Evolutionary conservation across 2,329 filamentous ascomycete genomes (phyloP).

Genomic region (Clarireedia monteithiana): DNA sequence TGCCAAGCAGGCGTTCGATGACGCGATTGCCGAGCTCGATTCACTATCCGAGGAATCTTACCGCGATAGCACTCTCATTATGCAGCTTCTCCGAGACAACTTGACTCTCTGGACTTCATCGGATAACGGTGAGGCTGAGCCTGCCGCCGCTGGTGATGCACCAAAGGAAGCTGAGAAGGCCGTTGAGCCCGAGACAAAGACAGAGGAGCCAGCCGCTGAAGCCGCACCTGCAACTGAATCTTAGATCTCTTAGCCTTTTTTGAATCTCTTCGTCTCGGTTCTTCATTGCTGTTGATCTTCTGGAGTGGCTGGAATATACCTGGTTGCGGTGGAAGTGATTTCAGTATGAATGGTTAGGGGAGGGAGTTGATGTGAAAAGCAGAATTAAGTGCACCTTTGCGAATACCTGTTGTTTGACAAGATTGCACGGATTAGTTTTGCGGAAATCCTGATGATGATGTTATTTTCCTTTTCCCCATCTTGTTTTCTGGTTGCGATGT

Average conservation of each 20-base stretch:
- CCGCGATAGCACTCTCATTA: constrained; percentile 98
- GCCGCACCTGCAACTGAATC: constrained; percentile 42
- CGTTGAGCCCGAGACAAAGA: constrained; percentile 40
- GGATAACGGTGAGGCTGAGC: constrained; percentile 73
- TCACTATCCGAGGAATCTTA: constrained; percentile 96
- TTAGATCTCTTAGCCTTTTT: constrained; percentile 35
- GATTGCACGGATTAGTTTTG: constrained; percentile 29
- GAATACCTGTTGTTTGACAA: constrained; percentile 28
- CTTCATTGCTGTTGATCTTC: constrained; percentile 30
- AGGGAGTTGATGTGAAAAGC: constrained; percentile 32
- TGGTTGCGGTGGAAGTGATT: constrained; percentile 28
- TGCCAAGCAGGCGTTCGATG: constrained; percentile 98
- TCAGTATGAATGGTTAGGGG: constrained; percentile 27
- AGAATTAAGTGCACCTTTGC: constrained; percentile 26
- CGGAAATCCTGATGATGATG: constrained; percentile 30
- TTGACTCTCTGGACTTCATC: constrained; percentile 97
- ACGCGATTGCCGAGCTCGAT: constrained; percentile 95
- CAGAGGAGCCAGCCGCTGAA: constrained; percentile 25
- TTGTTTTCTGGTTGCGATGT: constrained; percentile 27
- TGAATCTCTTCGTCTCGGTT: constrained; percentile 33
- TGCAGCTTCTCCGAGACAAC: constrained; percentile 98
- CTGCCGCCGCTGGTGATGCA: constrained; percentile 44
- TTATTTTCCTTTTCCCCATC: constrained; percentile 19
- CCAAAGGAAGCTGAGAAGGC: constrained; percentile 54
- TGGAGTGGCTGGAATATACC: constrained; percentile 25